Base-by-base conservation (phyloP, 2,329 filamentous ascomycete species). In the Ceratocystis albifundus region DNA sequence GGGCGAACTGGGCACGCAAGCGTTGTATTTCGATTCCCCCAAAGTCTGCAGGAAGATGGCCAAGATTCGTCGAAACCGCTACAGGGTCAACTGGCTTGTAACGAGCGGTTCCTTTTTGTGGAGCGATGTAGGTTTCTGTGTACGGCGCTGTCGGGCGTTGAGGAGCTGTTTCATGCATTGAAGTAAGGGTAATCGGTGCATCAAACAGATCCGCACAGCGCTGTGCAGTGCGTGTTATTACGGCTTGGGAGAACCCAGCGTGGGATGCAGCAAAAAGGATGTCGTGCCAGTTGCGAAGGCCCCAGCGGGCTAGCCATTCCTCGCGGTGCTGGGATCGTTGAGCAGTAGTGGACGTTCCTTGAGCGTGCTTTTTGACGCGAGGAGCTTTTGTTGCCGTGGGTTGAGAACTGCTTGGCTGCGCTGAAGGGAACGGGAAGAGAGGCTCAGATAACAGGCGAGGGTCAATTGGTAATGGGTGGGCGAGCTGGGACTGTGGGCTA, bases 271-370 rank as follows among this genome's bases (percentile, higher is more conserved):
- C 80, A 0, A 89, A 89, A 32, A 96, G 76, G 1, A 96, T 82
- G 70, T 96, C 89, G 70, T 85, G 88, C 93, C 93, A 97, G 76
- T 95, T 88, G 25, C 88, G 82, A 12, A 84, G 76, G 15, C 74
- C 79, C 73, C 74, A 79, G 57, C 73, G 71, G 1, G 71, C 69
- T 2, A 74, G 71, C 65, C 67, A 66, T 66, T 73, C 70, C 45
- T 72, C 70, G 17, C 69, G 70, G 46, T 53, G 66, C 25, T 50
- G 17, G 8, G 44, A 28, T n/a, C 55, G 30, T 25, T 61, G 66
- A 25, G 57, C 28, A 45, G 45, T 20, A 4, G 45, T 57, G 36
- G 45, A 45, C 4, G 36, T 17, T 10, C n/a, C 55, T 7, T n/a
- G 44, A 28, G 17, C 4, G 48, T 12, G 53, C 8, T 61, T 57